Evolutionary conservation across 2,329 filamentous ascomycete genomes (phyloP), one percentile per base, ranked within the genome.

Genomic region (Ophiognomonia clavigignenti-juglandacearum): DNA sequence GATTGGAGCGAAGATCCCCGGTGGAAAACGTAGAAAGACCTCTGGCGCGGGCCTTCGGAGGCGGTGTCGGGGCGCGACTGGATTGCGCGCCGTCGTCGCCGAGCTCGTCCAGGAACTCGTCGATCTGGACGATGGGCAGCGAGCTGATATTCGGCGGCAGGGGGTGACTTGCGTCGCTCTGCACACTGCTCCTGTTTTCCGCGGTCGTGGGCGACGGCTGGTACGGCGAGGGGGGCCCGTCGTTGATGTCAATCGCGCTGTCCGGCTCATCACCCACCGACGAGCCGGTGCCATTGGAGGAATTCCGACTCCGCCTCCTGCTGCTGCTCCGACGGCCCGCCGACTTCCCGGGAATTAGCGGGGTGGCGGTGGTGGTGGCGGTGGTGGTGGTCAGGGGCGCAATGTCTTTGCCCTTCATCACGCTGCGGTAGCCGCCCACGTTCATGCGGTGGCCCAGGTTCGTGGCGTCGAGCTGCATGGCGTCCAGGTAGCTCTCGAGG

Each of bases 401-500:
- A 14, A 45, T 34, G 27, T 34, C 35, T 39, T 49, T 29, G 10
- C 27, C 23, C 18, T 42, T 37, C 19, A 51, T n/a, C n/a, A n/a
- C n/a, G n/a, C 24, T 35, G 39, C 46, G 31, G 39, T 45, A 49
- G 16, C 31, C 14, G 14, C n/a, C n/a, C n/a, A 16, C 31, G 31
- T 34, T 34, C 31, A 34, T 34, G 31, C 31, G 31, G 31, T n/a
- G n/a, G 36, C 29, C 43, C 14, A 52, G 35, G 18, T 45, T 35
- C 11, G 46, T 46, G 31, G 65, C 65, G 66, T 88, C 86, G 54
- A 83, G 78, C 6, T 84, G 84, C 6, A 90, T 75, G 0, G 83
- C 79, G 59, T 86, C 84, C 51, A 84, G 74, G 52, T 86, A 82
- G 19, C 78, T 83, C 48, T 83, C 82, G n/a, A 82, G 78, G 4